Evolutionary conservation across 768 basidiomycete species (phyloP).

Genomic region (Pleurotus cornucopiae): DNA sequence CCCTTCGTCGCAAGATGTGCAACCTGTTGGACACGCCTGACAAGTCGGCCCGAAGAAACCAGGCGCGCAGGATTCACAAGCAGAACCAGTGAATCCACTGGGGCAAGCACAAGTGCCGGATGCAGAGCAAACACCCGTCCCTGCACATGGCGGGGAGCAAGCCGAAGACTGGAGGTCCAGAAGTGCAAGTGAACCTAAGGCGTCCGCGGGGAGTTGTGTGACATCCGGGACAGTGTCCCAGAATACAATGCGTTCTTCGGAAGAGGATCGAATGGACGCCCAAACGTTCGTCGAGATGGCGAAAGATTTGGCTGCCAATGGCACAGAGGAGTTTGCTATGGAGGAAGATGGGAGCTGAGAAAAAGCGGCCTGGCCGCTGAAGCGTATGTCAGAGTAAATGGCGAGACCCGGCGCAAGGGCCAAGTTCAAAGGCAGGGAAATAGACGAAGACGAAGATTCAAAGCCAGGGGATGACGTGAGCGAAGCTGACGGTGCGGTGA

Average conservation of each 20-base stretch:
- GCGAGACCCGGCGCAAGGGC: constrained; percentile 64
- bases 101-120: constrained; percentile 71
- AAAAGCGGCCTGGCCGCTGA: constrained; percentile 63
- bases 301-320: constrained; percentile 56
- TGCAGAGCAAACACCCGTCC: constrained; percentile 66
- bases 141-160: constrained; percentile 75
- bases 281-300: constrained; percentile 66
- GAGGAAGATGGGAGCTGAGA: constrained; percentile 50
- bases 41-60: constrained; percentile 79
- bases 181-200: constrained; percentile 50
- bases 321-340: constrained; percentile 40
- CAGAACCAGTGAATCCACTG: constrained; percentile 69
- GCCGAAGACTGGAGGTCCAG: constrained; percentile 67
- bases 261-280: constrained; percentile 57
- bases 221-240: constrained; percentile 81
- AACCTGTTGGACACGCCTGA: constrained; percentile 63
- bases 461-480: constrained; percentile 63
- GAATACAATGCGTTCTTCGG: constrained; percentile 57
- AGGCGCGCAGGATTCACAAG: constrained; percentile 72
- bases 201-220: constrained; percentile 55
- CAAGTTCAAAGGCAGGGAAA: constrained; percentile 65
- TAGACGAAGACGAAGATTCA: constrained; percentile 44
- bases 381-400: constrained; percentile 58
- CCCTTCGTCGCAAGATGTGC: constrained; percentile 73
- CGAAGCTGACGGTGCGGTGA: constrained; percentile 62